Base-by-base conservation (phyloP, 2,329 filamentous ascomycete genomes). In the Botrytis elliptica region DNA sequence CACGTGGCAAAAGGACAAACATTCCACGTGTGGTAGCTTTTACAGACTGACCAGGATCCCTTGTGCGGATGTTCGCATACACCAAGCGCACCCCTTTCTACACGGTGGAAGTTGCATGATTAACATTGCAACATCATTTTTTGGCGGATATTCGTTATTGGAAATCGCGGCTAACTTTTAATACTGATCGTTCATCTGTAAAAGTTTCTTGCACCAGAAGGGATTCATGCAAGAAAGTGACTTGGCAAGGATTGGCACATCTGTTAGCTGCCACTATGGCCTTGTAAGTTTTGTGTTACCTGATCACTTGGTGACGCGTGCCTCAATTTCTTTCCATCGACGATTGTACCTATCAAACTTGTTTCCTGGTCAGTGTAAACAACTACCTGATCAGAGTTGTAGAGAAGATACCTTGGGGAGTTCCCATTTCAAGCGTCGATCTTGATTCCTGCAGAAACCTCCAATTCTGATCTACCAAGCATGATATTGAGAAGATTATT, bases 81-180 rank as follows among this genome's bases (percentile, higher is more conserved):
- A 42, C n/a, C 38, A 57, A 57, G 66, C 38, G 49, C 49, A 20
- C 36, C 66, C 66, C 66, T 57, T 68, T 69, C 49, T 69, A 42
- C 36, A 33, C 52, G 38, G 49, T 57, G 36, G 36, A 69, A n/a
- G 49, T n/a, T 69, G 49, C 66, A 57, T 57, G 60, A 63, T 29
- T 25, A 55, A 20, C 18, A 20, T 29, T 49, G 66, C n/a, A 52
- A 22, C 22, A 12, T 20, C 25, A 57, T 16, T 33, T 6, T 10
- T 42, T 7, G 38, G 49, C 10, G 36, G 66, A 36, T 42, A n/a
- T 42, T 5, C 42, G 29, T 44, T 42, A n/a, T 18, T 57, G 66
- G 49, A 44, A 69, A 69, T 20, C 49, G 66, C 66, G 66, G 66
- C 38, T 69, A 57, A 44, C 16, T 42, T 57, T 69, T 22, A 69